A percentile compares a stretch with the other conserved stretches of the same genome.
Conservation (phyloP, 2,329 filamentous ascomycete species). For the Nemania diffusa region DNA sequence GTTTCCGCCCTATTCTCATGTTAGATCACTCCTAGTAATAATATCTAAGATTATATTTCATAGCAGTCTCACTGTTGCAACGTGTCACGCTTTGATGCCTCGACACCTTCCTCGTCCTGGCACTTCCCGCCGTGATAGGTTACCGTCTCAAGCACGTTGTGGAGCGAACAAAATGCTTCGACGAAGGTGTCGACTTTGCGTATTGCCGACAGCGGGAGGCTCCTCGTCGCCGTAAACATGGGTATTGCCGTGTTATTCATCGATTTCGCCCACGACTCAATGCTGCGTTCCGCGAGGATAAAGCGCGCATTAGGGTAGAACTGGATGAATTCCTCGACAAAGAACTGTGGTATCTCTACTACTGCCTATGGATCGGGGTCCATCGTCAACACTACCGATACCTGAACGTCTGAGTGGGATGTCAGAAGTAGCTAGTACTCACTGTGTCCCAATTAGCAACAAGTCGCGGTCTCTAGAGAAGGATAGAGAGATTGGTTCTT, state of each 20-base stretch:
- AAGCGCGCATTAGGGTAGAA: slow-evolving; percentile 50
- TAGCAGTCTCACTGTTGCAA: slow-evolving; percentile 27
- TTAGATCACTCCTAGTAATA: slow-evolving; percentile 10
- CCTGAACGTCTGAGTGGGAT: background rate
- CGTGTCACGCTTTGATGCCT: slow-evolving; percentile 26
- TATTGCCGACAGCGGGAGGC: slow-evolving; percentile 45
- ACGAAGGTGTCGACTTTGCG: slow-evolving; percentile 39
- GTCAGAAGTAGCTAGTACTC: slow-evolving; percentile 3
- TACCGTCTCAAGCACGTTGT: slow-evolving; percentile 29
- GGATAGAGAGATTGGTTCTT: background rate
- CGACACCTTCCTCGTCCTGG: slow-evolving; percentile 22
- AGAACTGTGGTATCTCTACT: slow-evolving; percentile 43
- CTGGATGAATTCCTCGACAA: slow-evolving; percentile 45
- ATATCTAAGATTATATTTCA: background rate
- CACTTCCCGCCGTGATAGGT: slow-evolving; percentile 32
- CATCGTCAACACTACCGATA: background rate
- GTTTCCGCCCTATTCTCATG: slow-evolving; percentile 39
- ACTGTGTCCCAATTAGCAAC: slow-evolving; percentile 16
- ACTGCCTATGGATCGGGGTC: slow-evolving; percentile 26
- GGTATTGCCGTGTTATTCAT: slow-evolving; percentile 43
- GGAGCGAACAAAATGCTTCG: slow-evolving; percentile 35
- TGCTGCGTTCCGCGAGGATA: slow-evolving; percentile 49
- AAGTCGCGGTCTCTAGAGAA: no score
- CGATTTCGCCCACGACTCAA: slow-evolving; percentile 47
- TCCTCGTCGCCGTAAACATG: slow-evolving; percentile 26